Base-by-base conservation (phyloP, 495 filamentous ascomycete genomes). In the Choiromyces venosus region DNA sequence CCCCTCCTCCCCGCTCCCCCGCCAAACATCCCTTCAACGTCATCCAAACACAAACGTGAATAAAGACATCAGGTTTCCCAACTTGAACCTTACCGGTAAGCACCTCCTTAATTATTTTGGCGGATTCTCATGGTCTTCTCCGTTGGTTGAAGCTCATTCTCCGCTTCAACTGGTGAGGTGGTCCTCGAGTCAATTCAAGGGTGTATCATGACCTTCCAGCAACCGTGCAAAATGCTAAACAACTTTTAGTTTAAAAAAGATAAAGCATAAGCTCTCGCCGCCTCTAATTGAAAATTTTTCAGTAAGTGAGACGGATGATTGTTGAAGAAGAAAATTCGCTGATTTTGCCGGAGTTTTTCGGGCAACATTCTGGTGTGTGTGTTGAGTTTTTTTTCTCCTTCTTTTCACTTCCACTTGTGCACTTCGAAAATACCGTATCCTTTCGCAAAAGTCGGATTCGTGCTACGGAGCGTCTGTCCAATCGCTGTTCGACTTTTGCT, bases 1-100 rank as follows among this genome's bases (percentile, higher is more conserved):
- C 61, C 61, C 70, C 61, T 37, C 70, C 66, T 67, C 70, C 64
- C 46, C 37, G 1, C 33, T 42, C 9, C 70, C 70, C 70, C 61
- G 4, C 61, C 29, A 38, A 56, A 65, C 33, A 37, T n/a, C 52
- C 5, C 25, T 33, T 71, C 56, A 71, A 25, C 70, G 16, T n/a
- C 52, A 33, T 33, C 52, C 25, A 16, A 16, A 61, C 52, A 18
- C 52, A 61, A 61, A 33, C 52, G 52, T 6, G 52, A 61, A 33
- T 33, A 61, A 61, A 61, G 52, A 61, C 25, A 14, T 61, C 25
- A 29, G 52, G 52, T 61, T 61, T 61, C 46, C n/a, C 52, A 61
- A 4, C 25, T 33, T 33, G 52, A 61, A 4, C 52, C 25, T 61
- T 16, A 61, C 52, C 12, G 52, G 52, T 61, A 61, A 33, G 52